Base-by-base conservation (phyloP, 2,329 filamentous ascomycete species). In the Aspergillus floridensis region DNA sequence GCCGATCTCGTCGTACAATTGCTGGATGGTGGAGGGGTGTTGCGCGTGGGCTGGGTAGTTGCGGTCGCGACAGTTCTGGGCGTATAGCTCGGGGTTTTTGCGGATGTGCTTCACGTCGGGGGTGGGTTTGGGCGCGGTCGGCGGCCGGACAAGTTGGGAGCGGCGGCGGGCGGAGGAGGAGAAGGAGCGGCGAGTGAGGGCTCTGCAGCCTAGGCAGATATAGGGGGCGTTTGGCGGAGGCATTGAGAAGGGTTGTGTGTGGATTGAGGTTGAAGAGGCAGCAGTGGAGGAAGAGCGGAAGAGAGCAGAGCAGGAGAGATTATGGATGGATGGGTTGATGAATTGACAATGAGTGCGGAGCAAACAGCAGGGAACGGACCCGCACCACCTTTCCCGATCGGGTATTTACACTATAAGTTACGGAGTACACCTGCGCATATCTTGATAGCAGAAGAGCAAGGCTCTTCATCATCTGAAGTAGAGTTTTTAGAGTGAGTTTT, bases 51-150 rank as follows among this genome's bases (percentile, higher is more conserved):
- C 73, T 14, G 74, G 81, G 78, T 97, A 97, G 74, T 97, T 97
- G 66, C 95, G 87, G 66, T 92, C 88, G 60, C 89, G 74, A 76
- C 91, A 96, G 71, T 96, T 98, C 65, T 88, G 82, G 67, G 89
- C 84, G 80, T 97, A 90, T 16, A 96, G 82, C 14, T 88, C 85
- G 16, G 90, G 86, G 76, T 96, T 90, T 70, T 92, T 85, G 59
- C 93, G 92, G 74, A 99, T 96, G 78, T 95, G 89, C 74, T 91
- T 93, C 72, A 96, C 84, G 78, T 97, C 90, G 65, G 96, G 84
- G 50, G 84, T 84, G 26, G 91, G 86, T 73, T 91, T 93, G 11
- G 92, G 92, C 14, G 91, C 92, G 55, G 84, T 88, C 1, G 89
- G 81, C 4, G 90, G 89, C 44, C 88, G 82, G 3, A 76, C 53